Conservation (phyloP, 1,139 yeast species). For the Suhomyces coccinellae region DNA sequence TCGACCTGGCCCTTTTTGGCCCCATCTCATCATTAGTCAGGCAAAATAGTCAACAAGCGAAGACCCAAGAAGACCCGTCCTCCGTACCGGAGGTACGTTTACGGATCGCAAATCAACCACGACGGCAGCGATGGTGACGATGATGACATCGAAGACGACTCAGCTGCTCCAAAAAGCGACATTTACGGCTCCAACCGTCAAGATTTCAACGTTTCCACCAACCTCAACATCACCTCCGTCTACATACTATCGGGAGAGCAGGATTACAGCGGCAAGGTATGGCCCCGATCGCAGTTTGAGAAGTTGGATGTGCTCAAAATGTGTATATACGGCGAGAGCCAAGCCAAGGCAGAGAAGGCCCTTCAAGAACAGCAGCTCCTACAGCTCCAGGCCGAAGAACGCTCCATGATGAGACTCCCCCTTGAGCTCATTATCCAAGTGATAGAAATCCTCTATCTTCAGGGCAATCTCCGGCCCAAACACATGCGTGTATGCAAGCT, state of each 20-base stretch:
- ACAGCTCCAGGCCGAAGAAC: conserved; percentile 17
- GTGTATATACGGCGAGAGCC: conserved; percentile 27
- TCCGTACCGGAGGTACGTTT: conserved; percentile 76
- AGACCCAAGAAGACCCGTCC: conserved; percentile 79
- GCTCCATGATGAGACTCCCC: conserved; percentile 44
- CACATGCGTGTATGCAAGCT: conserved; percentile 60
- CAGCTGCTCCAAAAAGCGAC: not conserved
- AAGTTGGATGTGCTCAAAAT: conserved; percentile 46
- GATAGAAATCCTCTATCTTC: conserved; percentile 39
- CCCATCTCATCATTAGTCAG: conserved; percentile 2
- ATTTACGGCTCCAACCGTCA: conserved; percentile 23
- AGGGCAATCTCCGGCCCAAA: conserved; percentile 45
- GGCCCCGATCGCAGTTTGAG: conserved; percentile 49
- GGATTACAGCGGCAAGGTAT: conserved; percentile 27
- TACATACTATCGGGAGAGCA: conserved; percentile 36
- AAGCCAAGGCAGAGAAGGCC: conserved; percentile 16
- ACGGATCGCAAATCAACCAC: conserved; percentile 50
- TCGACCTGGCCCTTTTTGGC: not conserved
- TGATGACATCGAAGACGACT: conserved; percentile 20
- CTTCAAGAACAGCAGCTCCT: conserved; percentile 19
- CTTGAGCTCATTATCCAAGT: conserved; percentile 60
- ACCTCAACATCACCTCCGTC: conserved; percentile 33
- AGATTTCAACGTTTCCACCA: conserved; percentile 30
- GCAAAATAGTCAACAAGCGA: conserved; percentile 77
- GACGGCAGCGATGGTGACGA: conserved; percentile 40